Evolutionary conservation across 192 early-diverging fungal genomes (phyloP), one percentile per base, ranked within the genome.

Genomic region (Podila clonocystis): DNA sequence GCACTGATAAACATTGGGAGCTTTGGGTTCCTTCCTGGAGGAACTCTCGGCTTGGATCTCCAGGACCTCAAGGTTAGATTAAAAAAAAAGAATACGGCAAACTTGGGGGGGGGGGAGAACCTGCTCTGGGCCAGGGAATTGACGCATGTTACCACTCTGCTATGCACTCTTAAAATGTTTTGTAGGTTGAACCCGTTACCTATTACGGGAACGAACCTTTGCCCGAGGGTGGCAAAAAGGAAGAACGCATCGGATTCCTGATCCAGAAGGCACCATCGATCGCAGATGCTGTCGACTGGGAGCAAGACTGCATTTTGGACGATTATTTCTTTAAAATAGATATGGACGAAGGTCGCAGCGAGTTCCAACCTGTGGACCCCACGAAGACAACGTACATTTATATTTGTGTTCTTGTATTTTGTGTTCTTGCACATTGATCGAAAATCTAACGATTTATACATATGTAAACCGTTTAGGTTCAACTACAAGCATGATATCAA

Each of bases 11-110:
- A 55, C 33, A 74, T 86, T 17, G 83, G 84, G 2, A 68, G 74
- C 49, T 89, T 89, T 73, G 88, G 88, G 9, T 87, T 87, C 68
- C 68, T 87, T 15, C 28, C 84, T 5, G 83, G 85, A 24, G 88
- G 83, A 4, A 62, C 72, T 49, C 73, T 89, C 2, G 77, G 67
- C 13, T 63, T 87, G 52, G 34, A 72, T 30, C 59, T 86, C 20
- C 70, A 86, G 26, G 50, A 85, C 57, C 62, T 82, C 34, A 70
- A 82, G 68, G 84, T 80, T 69, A 36, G 50, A 13, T 41, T 41
- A 12, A 41, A 33, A 33, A 33, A 33, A 33, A 33, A 33, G 33
- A 33, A 33, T 33, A 33, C 5, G 33, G 33, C 5, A 33, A 6
- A 33, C 33, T 33, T 3, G 33, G 33, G 33, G 33, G 2, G 33